Base-by-base conservation (phyloP, 2,329 filamentous ascomycete genomes). In the Ceratocystis albifundus region DNA sequence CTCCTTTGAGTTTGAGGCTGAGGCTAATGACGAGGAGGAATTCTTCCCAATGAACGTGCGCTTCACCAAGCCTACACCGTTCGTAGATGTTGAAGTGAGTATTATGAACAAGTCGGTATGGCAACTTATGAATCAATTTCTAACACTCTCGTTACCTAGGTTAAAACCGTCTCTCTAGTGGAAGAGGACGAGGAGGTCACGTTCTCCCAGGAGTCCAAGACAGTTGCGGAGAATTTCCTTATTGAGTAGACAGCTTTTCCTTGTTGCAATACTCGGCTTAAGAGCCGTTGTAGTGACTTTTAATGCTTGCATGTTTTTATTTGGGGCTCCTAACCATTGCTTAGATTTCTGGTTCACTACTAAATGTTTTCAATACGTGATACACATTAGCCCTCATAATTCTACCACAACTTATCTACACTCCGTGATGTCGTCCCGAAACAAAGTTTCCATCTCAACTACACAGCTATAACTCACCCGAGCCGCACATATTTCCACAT, bases 21-120 rank as follows among this genome's bases (percentile, higher is more conserved):
- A 89, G 74, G 89, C 89, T 10, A 84, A 86, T 66, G 89, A 92
- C 70, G 94, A 97, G 74, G 87, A 90, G 66, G 92, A 96, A 72
- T 97, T 97, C 79, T 99, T 99, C 85, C 94, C 94, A 0, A 97
- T 99, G 92, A 88, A 84, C 65, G 86, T 97, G 68, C 84, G 86
- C 65, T 99, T 99, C 77, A 87, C 84, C 69, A 96, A 96, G 82
- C 83, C 85, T 53, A 84, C 82, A 67, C 93, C 94, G 32, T 96
- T 90, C 75, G 83, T 97, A 63, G 90, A 96, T 72, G 89, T 99
- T 70, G 91, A 96, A 78, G 93, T 97, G 80, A 87, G 6, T 20
- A 28, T 22, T 25, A 44, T 6, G 22, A 7, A 17, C 5, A 22
- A 28, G 10, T 3, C 12, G 50, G 55, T 50, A 48, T 48, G 53